Evolutionary conservation across 78 protist genomes (phyloP).

Genomic region (Cavenderia fasciculata): DNA sequence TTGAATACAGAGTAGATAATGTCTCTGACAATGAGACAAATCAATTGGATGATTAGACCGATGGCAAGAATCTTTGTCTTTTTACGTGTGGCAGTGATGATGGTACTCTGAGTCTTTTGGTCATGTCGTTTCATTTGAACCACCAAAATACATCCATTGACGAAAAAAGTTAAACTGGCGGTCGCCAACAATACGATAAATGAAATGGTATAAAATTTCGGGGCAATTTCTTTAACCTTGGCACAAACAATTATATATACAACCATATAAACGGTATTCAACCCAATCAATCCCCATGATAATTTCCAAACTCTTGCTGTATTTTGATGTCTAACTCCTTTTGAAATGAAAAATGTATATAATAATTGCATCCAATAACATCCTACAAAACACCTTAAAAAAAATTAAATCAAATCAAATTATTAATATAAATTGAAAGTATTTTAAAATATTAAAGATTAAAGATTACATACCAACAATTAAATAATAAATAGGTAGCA

Average conservation of each 20-base stretch:
- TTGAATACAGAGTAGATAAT: background rate
- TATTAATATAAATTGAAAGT: no score
- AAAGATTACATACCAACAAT: no score
- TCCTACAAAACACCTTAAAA: no score
- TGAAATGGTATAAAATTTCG: background rate
- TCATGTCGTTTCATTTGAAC: background rate
- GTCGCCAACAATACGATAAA: background rate
- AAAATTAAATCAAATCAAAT: no score
- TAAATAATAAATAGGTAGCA: no score
- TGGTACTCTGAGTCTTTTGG: no score
- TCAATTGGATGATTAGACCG: background rate
- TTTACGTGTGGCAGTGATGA: background rate
- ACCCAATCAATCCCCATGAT: background rate
- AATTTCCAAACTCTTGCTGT: background rate
- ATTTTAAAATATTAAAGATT: no score
- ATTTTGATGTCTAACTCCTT: background rate
- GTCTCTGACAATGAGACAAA: background rate
- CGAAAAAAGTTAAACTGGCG: background rate
- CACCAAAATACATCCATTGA: background rate
- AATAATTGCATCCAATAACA: background rate
- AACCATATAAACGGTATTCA: background rate
- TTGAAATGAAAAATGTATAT: slow-evolving; percentile 1
- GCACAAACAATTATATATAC: background rate
- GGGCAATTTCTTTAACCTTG: background rate
- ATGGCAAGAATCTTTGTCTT: background rate